Conservation (phyloP, 2,329 filamentous ascomycete genomes). For the Hypoxylon sp. region DNA sequence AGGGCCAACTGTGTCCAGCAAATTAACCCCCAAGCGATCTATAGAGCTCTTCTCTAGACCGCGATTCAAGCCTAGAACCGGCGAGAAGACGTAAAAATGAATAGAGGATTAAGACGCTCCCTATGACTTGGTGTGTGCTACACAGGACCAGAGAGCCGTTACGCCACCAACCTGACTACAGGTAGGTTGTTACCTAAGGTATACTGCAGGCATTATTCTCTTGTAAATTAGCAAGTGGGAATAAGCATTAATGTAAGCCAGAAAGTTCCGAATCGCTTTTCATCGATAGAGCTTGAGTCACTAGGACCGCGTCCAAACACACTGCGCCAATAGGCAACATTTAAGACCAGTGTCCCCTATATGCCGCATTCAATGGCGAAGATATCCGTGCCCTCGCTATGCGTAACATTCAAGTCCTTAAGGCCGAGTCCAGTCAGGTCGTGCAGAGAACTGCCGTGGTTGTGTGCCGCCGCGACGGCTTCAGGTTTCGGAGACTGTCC, state of each 20-base stretch:
- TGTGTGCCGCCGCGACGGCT: slow-evolving; percentile 20
- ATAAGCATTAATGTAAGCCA: background rate
- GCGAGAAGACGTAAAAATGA: background rate
- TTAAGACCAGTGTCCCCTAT: background rate
- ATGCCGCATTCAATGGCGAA: slow-evolving; percentile 6
- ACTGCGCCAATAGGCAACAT: background rate
- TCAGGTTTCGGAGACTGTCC: slow-evolving; percentile 24
- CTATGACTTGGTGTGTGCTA: background rate
- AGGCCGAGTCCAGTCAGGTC: slow-evolving; percentile 7
- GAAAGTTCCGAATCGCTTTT: background rate
- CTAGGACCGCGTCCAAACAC: background rate
- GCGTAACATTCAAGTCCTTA: slow-evolving; percentile 13
- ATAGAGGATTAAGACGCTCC: background rate
- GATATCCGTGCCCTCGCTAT: background rate
- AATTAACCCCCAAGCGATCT: no score
- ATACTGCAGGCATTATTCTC: background rate
- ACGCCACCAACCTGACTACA: no score
- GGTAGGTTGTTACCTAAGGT: no score
- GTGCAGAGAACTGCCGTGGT: slow-evolving; percentile 22
- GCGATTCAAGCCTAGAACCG: background rate
- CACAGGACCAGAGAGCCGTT: background rate
- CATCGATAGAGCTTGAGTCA: background rate
- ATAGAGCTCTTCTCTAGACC: no score
- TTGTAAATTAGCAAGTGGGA: no score
- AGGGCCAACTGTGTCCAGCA: no score